phyloP scores from a whole-genome alignment of 108 stramenopile genomes.

The Epithemia pelagica region DNA sequence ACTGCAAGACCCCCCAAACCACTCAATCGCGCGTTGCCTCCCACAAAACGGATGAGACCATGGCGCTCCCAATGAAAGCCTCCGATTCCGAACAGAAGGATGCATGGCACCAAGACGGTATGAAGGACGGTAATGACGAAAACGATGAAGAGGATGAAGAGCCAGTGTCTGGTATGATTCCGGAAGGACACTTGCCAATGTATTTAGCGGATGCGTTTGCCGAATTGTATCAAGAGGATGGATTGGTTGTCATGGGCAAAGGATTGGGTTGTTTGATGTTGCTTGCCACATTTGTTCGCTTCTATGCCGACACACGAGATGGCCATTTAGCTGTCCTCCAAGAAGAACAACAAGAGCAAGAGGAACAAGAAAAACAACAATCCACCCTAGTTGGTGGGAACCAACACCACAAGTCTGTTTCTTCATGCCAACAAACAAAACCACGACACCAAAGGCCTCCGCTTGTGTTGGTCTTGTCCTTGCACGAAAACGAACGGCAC shows the following conservation, averaged over 20 bases:
- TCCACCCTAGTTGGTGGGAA: background rate
- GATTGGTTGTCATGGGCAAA: conserved; percentile 82
- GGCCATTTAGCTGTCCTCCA: background rate
- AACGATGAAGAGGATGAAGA: background rate
- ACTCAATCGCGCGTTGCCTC: too few relatives aligned
- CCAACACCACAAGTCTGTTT: background rate
- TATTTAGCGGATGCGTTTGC: conserved; percentile 85
- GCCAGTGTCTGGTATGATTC: conserved; percentile 17
- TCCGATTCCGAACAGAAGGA: too few relatives aligned
- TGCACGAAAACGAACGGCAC: conserved; percentile 56
- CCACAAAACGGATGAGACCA: too few relatives aligned
- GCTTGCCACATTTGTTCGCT: conserved; percentile 69
- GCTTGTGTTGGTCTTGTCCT: conserved; percentile 64
- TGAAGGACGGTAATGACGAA: background rate
- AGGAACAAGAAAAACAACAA: conserved; percentile 15
- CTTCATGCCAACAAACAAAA: background rate
- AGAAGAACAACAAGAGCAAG: background rate
- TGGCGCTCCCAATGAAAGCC: too few relatives aligned
- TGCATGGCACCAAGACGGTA: too few relatives aligned
- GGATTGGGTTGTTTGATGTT: conserved; percentile 80
- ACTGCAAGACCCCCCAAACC: too few relatives aligned
- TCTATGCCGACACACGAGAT: conserved; percentile 54
- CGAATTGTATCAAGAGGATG: conserved; percentile 87
- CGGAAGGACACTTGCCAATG: conserved; percentile 47
- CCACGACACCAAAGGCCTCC: conserved; percentile 30